Conservation (phyloP, 768 basidiomycete genomes). For the Coprinellus micaceus region DNA sequence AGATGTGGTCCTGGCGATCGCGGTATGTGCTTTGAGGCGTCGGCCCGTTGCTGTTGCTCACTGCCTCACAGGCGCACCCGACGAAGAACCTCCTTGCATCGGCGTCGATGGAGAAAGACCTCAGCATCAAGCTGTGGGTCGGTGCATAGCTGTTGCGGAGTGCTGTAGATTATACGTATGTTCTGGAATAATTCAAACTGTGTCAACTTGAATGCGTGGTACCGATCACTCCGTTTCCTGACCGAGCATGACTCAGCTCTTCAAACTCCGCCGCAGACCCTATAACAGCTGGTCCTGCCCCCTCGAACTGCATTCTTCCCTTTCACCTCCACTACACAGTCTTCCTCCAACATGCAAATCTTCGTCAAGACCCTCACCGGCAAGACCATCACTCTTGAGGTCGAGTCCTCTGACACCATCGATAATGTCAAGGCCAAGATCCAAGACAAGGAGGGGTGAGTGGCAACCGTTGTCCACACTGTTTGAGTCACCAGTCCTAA, state of each 20-base stretch:
- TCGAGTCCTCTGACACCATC: too few relatives aligned
- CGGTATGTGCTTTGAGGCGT: conserved; percentile 41
- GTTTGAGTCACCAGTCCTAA: too few relatives aligned
- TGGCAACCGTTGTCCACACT: too few relatives aligned
- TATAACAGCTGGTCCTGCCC: conserved; percentile 24
- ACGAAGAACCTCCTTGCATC: conserved; percentile 73
- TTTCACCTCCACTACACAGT: conserved; percentile 12
- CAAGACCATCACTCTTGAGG: too few relatives aligned
- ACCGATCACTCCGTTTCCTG: too few relatives aligned
- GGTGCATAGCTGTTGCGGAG: conserved; percentile 32
- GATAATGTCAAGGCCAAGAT: too few relatives aligned
- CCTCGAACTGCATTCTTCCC: conserved; percentile 10
- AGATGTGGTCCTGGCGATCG: conserved; percentile 75
- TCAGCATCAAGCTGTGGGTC: conserved; percentile 80
- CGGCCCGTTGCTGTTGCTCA: not conserved
- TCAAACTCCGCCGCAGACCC: conserved; percentile 35
- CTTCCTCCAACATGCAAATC: conserved; percentile 36
- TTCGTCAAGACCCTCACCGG: conserved; percentile 59
- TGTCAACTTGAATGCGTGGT: not conserved
- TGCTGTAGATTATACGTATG: not conserved
- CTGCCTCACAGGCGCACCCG: conserved; percentile 64
- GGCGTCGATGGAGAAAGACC: conserved; percentile 86
- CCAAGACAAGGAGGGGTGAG: too few relatives aligned
- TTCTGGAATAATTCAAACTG: conserved; percentile 11
- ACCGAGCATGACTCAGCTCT: conserved; percentile 14